Base-by-base conservation (phyloP, 1,284 basidiomycete species). In the Melampsora occidentalis region DNA sequence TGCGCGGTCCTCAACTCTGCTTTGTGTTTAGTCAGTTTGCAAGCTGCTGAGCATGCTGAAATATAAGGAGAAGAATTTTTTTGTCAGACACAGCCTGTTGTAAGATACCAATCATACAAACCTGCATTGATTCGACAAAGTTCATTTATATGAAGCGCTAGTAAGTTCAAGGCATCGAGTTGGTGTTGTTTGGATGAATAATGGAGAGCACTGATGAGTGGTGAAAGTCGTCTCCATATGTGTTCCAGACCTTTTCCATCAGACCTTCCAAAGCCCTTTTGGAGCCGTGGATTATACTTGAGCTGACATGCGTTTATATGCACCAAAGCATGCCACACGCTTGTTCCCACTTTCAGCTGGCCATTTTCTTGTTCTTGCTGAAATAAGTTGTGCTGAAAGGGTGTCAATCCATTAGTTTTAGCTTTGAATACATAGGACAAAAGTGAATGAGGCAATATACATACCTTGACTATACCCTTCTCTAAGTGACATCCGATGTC, bases 191-290 rank as follows among this genome's bases (percentile, higher is more conserved):
- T n/a, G 14, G 42, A 49, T n/a, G 66, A 18, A 31, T 68, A 68
- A 6, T 53, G 16, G 14, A 70, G n/a, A 6, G 33, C 6, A n/a
- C 53, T 16, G 25, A 70, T 59, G 10, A 70, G 53, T 9, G 53
- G 68, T 12, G 68, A 70, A 0, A 70, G 33, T 22, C 22, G 46
- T n/a, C 64, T 57, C 72, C 72, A 76, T 25, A 76, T 25, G 18
- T 39, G 16, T 62, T 76, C 72, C n/a, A 67, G 39, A 25, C 70
- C 70, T 66, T 72, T n/a, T 1, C 70, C 70, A 72, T 73, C 67
- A 12, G 65, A 63, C 20, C 61, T 18, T 1, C 48, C 72, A 63
- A 63, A 76, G 1, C 72, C 72, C 9, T 14, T 20, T 5, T 31
- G 46, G 35, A 66, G 61, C 12, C 65, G 65, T 2, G 72, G 72